phyloP scores from a whole-genome alignment of 192 early-diverging fungal species.

The Backusella circina region DNA sequence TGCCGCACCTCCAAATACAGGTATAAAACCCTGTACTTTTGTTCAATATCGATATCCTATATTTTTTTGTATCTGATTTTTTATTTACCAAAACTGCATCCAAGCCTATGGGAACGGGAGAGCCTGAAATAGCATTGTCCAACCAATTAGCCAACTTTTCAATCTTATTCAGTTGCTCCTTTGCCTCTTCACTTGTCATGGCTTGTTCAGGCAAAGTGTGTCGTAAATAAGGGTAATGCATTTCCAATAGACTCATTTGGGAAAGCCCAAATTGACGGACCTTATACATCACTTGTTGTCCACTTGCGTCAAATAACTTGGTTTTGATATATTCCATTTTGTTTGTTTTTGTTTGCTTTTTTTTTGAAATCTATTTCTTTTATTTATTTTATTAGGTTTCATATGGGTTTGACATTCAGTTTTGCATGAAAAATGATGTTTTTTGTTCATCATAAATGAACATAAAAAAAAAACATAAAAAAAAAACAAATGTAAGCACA shows the following conservation, averaged over 20 bases:
- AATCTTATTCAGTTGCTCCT: background rate
- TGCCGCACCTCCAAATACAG: constrained; percentile 10
- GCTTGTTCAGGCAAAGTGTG: background rate
- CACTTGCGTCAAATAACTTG: background rate
- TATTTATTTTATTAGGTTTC: background rate
- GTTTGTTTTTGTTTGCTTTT: background rate
- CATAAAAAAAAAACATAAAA: background rate
- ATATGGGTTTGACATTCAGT: too few relatives aligned
- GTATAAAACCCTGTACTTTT: constrained; percentile 12
- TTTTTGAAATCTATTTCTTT: background rate
- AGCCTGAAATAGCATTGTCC: constrained; percentile 17
- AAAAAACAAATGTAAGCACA: background rate
- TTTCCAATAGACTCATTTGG: background rate
- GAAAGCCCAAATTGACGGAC: background rate
- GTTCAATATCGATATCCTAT: too few relatives aligned
- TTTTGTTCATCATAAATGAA: too few relatives aligned
- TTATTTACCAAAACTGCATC: background rate
- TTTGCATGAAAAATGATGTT: too few relatives aligned
- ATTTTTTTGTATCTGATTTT: background rate
- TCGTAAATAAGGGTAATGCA: background rate
- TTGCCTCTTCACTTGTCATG: background rate
- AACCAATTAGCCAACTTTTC: constrained; percentile 15
- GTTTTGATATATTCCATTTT: background rate
- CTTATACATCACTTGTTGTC: background rate
- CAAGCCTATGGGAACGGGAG: constrained; percentile 12